Evolutionary conservation across 257 asterid species (phyloP), one percentile per base, ranked within the genome.

Genomic region (Linderniella brevidens): DNA sequence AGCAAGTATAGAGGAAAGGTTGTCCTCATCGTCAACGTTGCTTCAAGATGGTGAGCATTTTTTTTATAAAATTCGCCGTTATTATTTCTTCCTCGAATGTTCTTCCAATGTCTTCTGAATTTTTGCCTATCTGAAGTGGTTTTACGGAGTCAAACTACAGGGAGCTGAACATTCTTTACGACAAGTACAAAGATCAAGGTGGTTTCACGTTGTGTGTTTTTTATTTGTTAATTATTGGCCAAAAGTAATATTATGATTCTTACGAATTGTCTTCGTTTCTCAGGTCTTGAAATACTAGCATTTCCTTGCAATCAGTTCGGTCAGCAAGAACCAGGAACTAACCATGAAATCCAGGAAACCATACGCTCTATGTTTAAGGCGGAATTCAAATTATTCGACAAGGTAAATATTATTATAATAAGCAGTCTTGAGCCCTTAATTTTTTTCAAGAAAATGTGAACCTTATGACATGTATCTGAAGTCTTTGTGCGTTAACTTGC

Each of bases 221-320:
- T n/a, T n/a, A n/a, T n/a, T n/a, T n/a, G n/a, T n/a, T n/a, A n/a
- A n/a, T n/a, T n/a, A n/a, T n/a, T 12, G 40, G 37, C 55, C 36
- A 19, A 16, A n/a, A n/a, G n/a, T n/a, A n/a, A n/a, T n/a, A n/a
- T n/a, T 19, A 35, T 32, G 14, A 11, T 36, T 13, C 50, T 16
- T 45, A 43, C 25, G 40, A 11, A 25, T 3, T 29, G 11, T 46
- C 10, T 6, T 5, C 13, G 41, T 20, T 49, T 45, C 17, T 39
- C 68, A 86, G 96, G 84, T 61, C 68, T 86, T 3, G 96, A 86
- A 67, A 74, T 86, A 32, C 74, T 86, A 12, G 96, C 94, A 57
- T 86, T 86, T 74, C 96, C 96, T 53, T 86, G 94, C 77, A 86
- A 86, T 54, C 96, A 86, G 65, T 86, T 86, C 58, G 80, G 61